A percentile compares a stretch with the other conserved stretches of the same genome.
Evolutionary conservation across 352 stramenopile species (phyloP).

Genomic region (Globisporangium cederbergense): DNA sequence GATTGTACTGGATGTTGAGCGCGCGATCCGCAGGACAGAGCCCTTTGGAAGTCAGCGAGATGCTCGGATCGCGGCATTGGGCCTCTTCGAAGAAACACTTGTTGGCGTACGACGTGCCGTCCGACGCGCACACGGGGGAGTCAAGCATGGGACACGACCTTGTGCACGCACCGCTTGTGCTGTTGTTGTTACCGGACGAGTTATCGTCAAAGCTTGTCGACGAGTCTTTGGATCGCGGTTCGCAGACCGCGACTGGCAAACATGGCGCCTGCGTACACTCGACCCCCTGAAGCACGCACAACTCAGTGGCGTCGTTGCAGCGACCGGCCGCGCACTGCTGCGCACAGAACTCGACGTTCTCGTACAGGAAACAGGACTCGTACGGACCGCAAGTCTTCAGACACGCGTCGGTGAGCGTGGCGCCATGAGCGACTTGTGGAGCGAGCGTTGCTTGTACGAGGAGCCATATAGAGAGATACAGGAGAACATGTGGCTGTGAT

Average conservation of each 20-base stretch:
- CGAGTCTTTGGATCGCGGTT: conserved; percentile 19
- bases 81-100: conserved; percentile 49
- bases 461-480: neutral
- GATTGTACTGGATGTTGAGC: conserved; percentile 34
- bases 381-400: conserved; percentile 26
- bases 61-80: conserved; percentile 24
- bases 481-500: neutral
- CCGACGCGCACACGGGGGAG: conserved; percentile 43
- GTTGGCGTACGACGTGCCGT: conserved; percentile 47
- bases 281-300: conserved; percentile 38
- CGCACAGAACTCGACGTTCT: conserved; percentile 39
- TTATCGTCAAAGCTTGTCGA: neutral
- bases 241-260: conserved; percentile 42
- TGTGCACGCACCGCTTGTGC: conserved; percentile 16
- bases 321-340: conserved; percentile 35
- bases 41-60: conserved; percentile 20
- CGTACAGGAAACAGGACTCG: conserved; percentile 47
- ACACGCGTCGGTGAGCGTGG: conserved; percentile 11
- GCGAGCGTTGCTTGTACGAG: neutral
- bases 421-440: neutral
- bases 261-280: conserved; percentile 36
- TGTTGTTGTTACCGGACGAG: neutral
- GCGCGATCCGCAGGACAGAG: conserved; percentile 29
- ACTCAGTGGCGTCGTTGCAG: conserved; percentile 32
- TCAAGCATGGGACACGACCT: conserved; percentile 32